Evolutionary conservation across 257 asterid species (phyloP).

Genomic region (Solanum peruvianum): DNA sequence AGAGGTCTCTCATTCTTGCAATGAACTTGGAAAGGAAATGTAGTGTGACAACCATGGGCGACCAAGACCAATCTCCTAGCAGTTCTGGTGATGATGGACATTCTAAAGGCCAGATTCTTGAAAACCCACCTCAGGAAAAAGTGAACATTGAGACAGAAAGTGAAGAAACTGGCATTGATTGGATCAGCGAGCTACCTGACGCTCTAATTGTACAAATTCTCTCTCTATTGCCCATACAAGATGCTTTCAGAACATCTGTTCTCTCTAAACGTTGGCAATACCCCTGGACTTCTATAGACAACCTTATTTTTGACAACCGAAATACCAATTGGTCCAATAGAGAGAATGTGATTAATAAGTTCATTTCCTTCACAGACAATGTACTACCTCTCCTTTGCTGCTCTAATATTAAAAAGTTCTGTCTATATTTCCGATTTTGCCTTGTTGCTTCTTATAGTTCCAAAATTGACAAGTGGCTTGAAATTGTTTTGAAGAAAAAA

Average conservation of each 20-base stretch:
- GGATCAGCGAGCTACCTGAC: neutral
- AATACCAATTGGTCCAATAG: neutral
- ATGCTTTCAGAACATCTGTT: neutral
- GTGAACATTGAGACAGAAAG: neutral
- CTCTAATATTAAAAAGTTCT: neutral
- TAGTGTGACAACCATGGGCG: neutral
- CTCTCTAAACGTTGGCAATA: neutral
- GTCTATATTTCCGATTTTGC: neutral
- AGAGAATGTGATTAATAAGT: neutral
- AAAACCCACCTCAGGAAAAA: neutral
- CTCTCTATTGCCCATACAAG: neutral
- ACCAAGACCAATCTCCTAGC: neutral
- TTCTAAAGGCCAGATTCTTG: neutral
- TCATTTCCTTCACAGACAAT: neutral
- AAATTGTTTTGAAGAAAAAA: neutral
- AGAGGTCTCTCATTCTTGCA: neutral
- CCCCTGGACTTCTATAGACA: neutral
- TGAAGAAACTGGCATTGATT: neutral
- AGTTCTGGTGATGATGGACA: neutral
- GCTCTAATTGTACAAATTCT: neutral
- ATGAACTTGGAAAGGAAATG: neutral
- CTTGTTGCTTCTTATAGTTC: neutral
- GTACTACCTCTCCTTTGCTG: neutral
- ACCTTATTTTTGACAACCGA: neutral
- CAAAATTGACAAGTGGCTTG: neutral